A percentile compares a stretch with the other conserved stretches of the same genome.
Evolutionary conservation across 306 rosid genomes (phyloP).

Genomic region (Prosopis cineraria): DNA sequence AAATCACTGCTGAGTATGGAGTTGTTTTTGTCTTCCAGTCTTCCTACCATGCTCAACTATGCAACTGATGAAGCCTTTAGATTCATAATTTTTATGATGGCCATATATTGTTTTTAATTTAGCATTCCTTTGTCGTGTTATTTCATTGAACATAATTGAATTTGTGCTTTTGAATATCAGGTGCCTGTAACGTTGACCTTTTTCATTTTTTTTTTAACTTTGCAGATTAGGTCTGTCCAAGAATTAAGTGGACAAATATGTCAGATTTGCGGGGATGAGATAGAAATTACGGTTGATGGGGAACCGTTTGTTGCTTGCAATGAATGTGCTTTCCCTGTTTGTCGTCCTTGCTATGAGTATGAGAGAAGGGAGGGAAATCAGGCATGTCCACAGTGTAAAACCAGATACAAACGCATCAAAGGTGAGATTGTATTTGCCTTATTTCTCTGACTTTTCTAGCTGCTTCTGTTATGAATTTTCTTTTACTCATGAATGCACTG

Average conservation of each 20-base stretch:
- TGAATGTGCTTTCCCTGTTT: constrained; percentile 93
- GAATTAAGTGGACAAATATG: constrained; percentile 88
- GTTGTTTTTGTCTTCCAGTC: constrained; percentile 27
- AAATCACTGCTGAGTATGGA: constrained; percentile 15
- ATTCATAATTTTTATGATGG: constrained; percentile 1
- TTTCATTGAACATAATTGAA: constrained; percentile 12
- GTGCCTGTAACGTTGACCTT: constrained; percentile 21
- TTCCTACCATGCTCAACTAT: background rate
- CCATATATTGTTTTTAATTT: background rate
- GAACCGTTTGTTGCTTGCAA: constrained; percentile 95
- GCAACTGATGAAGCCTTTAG: background rate
- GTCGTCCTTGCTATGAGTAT: constrained; percentile 85
- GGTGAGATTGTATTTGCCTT: constrained; percentile 50
- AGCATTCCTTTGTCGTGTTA: background rate
- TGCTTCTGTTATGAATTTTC: background rate
- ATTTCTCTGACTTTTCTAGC: constrained; percentile 9
- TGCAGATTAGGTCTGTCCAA: constrained; percentile 72
- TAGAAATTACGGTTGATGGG: constrained; percentile 78
- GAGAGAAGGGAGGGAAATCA: constrained; percentile 88
- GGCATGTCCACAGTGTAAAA: constrained; percentile 94
- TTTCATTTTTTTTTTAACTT: constrained; percentile 27
- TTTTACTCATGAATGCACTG: constrained; percentile 33
- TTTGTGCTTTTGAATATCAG: background rate
- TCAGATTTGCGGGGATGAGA: constrained; percentile 83
- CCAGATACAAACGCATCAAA: constrained; percentile 84